Evolutionary conservation across 331 rosid genomes (phyloP).

Genomic region (Quercus phellos): DNA sequence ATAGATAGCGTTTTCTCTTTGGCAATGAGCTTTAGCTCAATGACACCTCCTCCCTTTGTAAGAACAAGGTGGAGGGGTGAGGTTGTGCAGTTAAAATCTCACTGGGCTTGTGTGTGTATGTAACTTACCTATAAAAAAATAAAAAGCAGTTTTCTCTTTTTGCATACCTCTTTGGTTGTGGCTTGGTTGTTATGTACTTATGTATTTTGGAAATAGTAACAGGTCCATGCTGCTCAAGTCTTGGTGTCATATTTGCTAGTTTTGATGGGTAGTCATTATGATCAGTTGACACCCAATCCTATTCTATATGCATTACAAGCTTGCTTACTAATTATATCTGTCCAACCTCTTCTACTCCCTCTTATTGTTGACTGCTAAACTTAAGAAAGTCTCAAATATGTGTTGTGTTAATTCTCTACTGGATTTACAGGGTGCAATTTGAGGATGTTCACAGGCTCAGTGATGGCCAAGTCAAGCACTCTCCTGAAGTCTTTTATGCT

Average conservation of each 20-base stretch:
- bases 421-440: constrained; percentile 75
- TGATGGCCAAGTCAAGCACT: constrained; percentile 97
- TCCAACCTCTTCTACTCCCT: neutral
- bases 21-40: too few relatives aligned
- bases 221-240: neutral
- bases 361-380: neutral
- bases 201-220: neutral
- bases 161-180: neutral
- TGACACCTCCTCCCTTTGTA: too few relatives aligned
- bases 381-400: constrained; percentile 3
- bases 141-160: neutral
- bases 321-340: constrained; percentile 3
- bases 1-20: neutral
- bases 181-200: neutral
- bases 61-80: too few relatives aligned
- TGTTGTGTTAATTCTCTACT: constrained; percentile 19
- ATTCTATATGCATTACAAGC: neutral
- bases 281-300: neutral
- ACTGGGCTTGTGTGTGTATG: too few relatives aligned
- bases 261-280: neutral
- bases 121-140: too few relatives aligned
- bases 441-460: constrained; percentile 97
- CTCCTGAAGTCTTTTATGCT: constrained; percentile 87
- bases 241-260: neutral
- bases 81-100: too few relatives aligned